phyloP scores from a whole-genome alignment of 371 early-diverging fungal genomes.

The Enteropsectra breve region DNA sequence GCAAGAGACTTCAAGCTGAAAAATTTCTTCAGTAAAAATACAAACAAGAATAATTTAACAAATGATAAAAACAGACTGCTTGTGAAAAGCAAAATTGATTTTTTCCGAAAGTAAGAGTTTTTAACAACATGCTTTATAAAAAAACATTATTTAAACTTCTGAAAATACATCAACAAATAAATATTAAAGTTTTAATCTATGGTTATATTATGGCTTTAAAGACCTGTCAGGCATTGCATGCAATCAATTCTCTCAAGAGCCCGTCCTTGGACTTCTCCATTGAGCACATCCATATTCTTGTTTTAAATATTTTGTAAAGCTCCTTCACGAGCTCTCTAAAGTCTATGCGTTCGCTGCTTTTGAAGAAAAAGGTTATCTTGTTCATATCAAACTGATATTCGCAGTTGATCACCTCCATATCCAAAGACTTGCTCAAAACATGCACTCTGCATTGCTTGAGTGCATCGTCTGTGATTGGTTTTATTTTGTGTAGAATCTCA shows the following conservation, averaged over 20 bases:
- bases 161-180: no score
- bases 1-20: no score
- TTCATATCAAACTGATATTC: conserved; percentile 62
- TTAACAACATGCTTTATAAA: no score
- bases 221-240: no score
- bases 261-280: conserved; percentile 4
- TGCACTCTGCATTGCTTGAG: conserved; percentile 43
- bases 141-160: no score
- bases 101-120: no score
- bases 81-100: no score
- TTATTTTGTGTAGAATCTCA: conserved; percentile 44
- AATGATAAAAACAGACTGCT: no score
- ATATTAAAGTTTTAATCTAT: no score
- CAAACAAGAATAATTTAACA: no score
- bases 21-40: no score
- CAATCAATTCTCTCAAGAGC: neutral
- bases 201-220: no score
- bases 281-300: conserved; percentile 85
- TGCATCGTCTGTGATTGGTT: conserved; percentile 47
- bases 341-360: conserved; percentile 68
- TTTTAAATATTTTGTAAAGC: conserved; percentile 91
- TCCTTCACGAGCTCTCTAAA: conserved; percentile 92
- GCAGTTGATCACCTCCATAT: conserved; percentile 57
- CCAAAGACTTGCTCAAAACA: conserved; percentile 34
- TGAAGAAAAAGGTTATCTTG: conserved; percentile 59